phyloP scores from a whole-genome alignment of 1,284 basidiomycete genomes.

The Cryptococcus amylolentus region DNA sequence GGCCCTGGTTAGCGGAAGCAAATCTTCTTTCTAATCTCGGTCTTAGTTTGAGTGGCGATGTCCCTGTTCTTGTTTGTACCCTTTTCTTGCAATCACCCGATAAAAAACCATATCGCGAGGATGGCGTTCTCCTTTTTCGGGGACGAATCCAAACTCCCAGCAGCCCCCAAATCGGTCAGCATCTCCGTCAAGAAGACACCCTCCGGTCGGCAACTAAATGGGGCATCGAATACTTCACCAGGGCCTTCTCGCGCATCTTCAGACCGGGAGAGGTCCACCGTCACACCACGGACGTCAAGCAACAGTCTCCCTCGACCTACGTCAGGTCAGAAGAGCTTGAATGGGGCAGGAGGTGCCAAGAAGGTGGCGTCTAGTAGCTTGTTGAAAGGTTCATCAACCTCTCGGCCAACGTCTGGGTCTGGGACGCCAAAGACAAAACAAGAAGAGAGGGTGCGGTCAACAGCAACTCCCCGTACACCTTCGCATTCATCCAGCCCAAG shows the following conservation, averaged over 20 bases:
- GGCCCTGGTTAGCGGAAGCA: no score
- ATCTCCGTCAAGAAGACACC: constrained; percentile 18
- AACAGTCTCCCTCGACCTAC: background rate
- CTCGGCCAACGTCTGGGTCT: constrained; percentile 1
- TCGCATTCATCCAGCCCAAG: constrained; percentile 3
- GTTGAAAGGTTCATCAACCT: background rate
- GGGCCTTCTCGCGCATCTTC: background rate
- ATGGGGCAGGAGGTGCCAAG: background rate
- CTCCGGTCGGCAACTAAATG: background rate
- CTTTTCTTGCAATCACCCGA: background rate
- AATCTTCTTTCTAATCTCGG: no score
- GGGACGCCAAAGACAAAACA: background rate
- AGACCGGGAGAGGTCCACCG: no score
- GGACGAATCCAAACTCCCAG: constrained; percentile 13
- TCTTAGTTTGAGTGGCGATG: no score
- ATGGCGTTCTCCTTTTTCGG: constrained; percentile 34
- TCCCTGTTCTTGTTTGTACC: background rate
- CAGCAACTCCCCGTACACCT: constrained; percentile 2
- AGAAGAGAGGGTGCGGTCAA: background rate
- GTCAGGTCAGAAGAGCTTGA: no score
- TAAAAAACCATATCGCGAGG: constrained; percentile 10
- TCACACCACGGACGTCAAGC: background rate
- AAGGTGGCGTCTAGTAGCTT: background rate
- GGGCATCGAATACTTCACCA: background rate
- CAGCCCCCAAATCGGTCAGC: constrained; percentile 11